Conservation (phyloP, 306 rosid genomes). For the Malus orientalis region DNA sequence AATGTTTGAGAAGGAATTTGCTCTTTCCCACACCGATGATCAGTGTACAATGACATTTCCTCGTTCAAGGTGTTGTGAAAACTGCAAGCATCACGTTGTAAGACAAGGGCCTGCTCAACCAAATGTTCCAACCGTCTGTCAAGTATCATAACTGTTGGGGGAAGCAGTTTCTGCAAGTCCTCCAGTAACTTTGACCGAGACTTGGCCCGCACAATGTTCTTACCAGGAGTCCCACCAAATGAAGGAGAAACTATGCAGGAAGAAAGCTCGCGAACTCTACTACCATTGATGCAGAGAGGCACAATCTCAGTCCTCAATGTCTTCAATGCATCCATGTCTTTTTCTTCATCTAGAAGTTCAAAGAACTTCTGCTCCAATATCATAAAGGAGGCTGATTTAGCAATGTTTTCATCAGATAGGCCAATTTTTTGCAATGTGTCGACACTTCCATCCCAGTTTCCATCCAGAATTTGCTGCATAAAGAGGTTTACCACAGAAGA, state of each 20-base stretch:
- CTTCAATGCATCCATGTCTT: conserved; percentile 71
- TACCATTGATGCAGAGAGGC: conserved; percentile 49
- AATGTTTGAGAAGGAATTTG: conserved; percentile 84
- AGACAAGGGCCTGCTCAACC: conserved; percentile 87
- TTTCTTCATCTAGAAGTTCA: conserved; percentile 63
- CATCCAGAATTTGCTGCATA: conserved; percentile 75
- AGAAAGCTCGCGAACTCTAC: conserved; percentile 76
- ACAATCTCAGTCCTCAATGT: conserved; percentile 81
- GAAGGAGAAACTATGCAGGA: conserved; percentile 62
- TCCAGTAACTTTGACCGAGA: conserved; percentile 69
- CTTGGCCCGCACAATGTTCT: conserved; percentile 35
- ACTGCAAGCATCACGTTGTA: conserved; percentile 80
- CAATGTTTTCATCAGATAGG: conserved; percentile 45
- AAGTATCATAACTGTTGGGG: conserved; percentile 82
- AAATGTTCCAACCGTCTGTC: conserved; percentile 92
- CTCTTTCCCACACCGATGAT: conserved; percentile 84
- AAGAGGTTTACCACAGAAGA: conserved; percentile 58
- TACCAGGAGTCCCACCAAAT: conserved; percentile 26
- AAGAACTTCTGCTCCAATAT: conserved; percentile 84
- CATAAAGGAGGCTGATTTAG: conserved; percentile 65
- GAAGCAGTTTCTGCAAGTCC: conserved; percentile 86
- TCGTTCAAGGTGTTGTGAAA: conserved; percentile 81
- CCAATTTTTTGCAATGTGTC: conserved; percentile 64
- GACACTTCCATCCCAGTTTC: conserved; percentile 79
- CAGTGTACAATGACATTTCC: conserved; percentile 87